phyloP scores from a whole-genome alignment of 805 yeast genomes.

The Metschnikowia shivogae region DNA sequence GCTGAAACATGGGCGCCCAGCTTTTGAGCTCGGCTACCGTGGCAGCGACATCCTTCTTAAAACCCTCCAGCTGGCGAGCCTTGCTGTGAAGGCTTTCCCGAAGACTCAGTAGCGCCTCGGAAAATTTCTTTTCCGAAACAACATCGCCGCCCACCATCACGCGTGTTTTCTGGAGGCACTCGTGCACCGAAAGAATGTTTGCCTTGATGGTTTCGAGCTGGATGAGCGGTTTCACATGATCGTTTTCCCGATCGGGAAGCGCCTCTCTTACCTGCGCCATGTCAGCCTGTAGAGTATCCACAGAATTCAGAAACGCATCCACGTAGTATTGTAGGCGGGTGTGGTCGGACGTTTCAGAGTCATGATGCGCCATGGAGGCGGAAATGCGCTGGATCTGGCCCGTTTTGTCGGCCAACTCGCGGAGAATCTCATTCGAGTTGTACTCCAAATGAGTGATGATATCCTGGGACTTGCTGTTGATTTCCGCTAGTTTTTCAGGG shows the following conservation, averaged over 20 bases:
- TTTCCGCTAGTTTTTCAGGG: slow-evolving; percentile 31
- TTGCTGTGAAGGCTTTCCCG: slow-evolving; percentile 44
- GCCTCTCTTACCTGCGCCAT: slow-evolving; percentile 8
- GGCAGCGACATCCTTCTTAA: slow-evolving; percentile 31
- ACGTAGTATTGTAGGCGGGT: slow-evolving; percentile 64
- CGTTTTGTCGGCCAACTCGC: slow-evolving; percentile 49
- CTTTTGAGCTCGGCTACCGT: slow-evolving; percentile 47
- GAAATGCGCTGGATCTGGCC: slow-evolving; percentile 46
- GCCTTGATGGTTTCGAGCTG: slow-evolving; percentile 42
- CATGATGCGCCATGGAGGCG: slow-evolving; percentile 39
- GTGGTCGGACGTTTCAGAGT: slow-evolving; percentile 23
- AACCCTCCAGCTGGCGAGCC: slow-evolving; percentile 15
- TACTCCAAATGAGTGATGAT: slow-evolving; percentile 59
- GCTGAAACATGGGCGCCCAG: slow-evolving; percentile 51
- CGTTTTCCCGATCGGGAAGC: slow-evolving; percentile 6
- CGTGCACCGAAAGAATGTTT: slow-evolving; percentile 44
- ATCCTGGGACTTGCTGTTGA: slow-evolving; percentile 47
- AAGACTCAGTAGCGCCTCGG: slow-evolving; percentile 39
- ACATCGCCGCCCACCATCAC: slow-evolving; percentile 10
- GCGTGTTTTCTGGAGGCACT: slow-evolving; percentile 35
- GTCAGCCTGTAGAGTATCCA: slow-evolving; percentile 45
- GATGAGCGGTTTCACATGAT: slow-evolving; percentile 33
- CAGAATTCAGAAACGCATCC: slow-evolving; percentile 55
- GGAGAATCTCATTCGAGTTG: slow-evolving; percentile 55
- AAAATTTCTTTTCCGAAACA: slow-evolving; percentile 17